A percentile compares a stretch with the other conserved stretches of the same genome.
Evolutionary conservation across 2,329 filamentous ascomycete species (phyloP).

Genomic region (Aspergillus aculeatinus): DNA sequence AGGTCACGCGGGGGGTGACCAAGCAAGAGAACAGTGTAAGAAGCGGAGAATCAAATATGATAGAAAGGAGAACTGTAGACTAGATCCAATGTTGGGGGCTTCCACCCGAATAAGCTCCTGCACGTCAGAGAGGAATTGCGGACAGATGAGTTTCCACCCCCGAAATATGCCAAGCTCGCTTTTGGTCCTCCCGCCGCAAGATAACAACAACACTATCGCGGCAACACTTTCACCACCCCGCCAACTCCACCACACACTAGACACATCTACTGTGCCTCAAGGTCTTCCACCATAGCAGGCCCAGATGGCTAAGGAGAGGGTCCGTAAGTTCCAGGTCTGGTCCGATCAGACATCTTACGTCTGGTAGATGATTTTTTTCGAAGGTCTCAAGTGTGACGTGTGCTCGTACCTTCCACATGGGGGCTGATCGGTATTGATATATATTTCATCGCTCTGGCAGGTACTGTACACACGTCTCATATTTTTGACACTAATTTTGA

Average conservation of each 20-base stretch:
- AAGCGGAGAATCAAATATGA: neutral
- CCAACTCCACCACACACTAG: neutral
- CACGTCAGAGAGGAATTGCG: neutral
- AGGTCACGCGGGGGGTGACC: slow-evolving; percentile 1
- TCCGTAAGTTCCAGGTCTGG: too few species aligned
- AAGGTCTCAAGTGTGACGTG: too few species aligned
- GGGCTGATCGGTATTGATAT: too few species aligned
- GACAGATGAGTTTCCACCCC: slow-evolving; percentile 1
- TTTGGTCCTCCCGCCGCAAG: neutral
- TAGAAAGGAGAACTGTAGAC: neutral
- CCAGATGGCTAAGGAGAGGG: too few species aligned
- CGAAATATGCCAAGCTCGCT: slow-evolving; percentile 11
- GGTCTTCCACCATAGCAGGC: neutral
- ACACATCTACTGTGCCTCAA: neutral
- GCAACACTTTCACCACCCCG: neutral
- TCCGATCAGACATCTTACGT: too few species aligned
- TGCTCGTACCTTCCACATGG: too few species aligned
- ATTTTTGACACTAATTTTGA: too few species aligned
- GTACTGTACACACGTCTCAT: too few species aligned
- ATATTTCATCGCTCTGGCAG: too few species aligned
- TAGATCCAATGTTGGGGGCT: neutral
- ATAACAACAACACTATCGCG: neutral
- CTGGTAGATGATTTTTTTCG: too few species aligned
- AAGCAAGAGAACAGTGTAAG: neutral
- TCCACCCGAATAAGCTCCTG: slow-evolving; percentile 1